Evolutionary conservation across 208 protist species (phyloP), one percentile per base, ranked within the genome.

Genomic region (Leishmania braziliensis): DNA sequence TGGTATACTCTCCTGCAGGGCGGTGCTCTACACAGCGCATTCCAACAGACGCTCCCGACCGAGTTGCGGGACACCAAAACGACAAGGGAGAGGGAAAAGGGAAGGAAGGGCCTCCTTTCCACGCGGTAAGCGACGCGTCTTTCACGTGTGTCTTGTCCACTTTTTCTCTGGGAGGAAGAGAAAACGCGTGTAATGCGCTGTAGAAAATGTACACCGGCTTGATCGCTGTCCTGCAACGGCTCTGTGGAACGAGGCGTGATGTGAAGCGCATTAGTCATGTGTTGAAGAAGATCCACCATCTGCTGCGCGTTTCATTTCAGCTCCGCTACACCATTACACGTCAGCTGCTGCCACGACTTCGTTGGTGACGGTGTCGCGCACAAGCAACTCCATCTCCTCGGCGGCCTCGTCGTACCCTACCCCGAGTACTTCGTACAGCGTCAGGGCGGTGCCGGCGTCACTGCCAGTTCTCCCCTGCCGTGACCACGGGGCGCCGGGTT

Each of bases 381-480:
- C 76, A 50, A 88, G 79, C 60, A 96, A 77, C 26, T 96, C 94
- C 87, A 97, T 92, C 73, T 95, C 92, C 20, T 60, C 69, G 33
- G 73, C 58, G 36, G 60, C 66, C 29, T 65, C 83, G 81, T 94
- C 84, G 77, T 93, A 96, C 20, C 79, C 84, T 29, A 96, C 91
- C 33, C 94, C 94, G 36, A 39, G 36, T 39, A 46, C 43, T 46
- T 46, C 43, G n/a, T 56, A 81, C 51, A 36, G 46, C n/a, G 78
- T 9, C 4, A 5, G 6, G n/a, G 78, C 53, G 10, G 56, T 5
- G 6, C 48, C 60, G 5, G 2, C 66, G 36, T 48, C 56, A 6
- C 33, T 66, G 69, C 14, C 50, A 18, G 36, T 18, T 20, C 9
- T 29, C 23, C 20, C 43, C 29, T 58, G 33, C 6, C 46, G 82